Base-by-base conservation (phyloP, 306 rosid genomes). In the Quercus rubra region DNA sequence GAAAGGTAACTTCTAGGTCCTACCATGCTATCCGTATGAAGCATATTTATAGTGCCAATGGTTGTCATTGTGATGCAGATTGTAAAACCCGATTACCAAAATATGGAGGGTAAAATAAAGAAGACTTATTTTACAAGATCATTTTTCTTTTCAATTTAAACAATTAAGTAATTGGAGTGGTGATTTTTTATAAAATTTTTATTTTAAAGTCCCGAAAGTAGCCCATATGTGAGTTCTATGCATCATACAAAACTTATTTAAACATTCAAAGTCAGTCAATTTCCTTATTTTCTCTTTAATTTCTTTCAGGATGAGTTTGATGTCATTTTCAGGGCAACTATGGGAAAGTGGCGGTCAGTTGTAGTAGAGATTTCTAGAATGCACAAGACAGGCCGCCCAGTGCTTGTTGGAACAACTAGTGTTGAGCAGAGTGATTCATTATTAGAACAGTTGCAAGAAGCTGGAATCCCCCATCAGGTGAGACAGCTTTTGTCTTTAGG, bases 361-460 rank as follows among this genome's bases (percentile, higher is more conserved):
- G 98, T 95, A 38, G 96, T 95, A 79, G 98, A 95, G 90, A 95
- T 95, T 77, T 92, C 98, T 74, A 92, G 99, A 89, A 91, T 95
- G 92, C 83, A 95, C 83, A 95, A 95, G 85, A 91, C 94, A 28
- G 97, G 98, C 57, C 87, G 97, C 73, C 96, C 99, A 19, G 98
- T 95, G 81, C 99, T 95, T 87, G 99, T 95, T 73, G 98, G 99
- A 83, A 95, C 99, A 46, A 95, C 99, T 57, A 95, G 99, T 79
- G 98, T 95, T 77, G 99, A 95, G 82, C 98, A 92, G 86, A 95
- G 99, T 72, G 99, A 95, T 87, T 83, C 97, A 56, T 87, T 95
- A 79, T 86, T 98, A 6, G 87, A 89, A 79, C 92, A 88, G 80
- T 88, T 95, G 87, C 88, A 86, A 85, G 99, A 93, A 89, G 92